Conservation (phyloP, 225 moss, liverwort and hornwort species). For the Pseudoscleropodium purum region DNA sequence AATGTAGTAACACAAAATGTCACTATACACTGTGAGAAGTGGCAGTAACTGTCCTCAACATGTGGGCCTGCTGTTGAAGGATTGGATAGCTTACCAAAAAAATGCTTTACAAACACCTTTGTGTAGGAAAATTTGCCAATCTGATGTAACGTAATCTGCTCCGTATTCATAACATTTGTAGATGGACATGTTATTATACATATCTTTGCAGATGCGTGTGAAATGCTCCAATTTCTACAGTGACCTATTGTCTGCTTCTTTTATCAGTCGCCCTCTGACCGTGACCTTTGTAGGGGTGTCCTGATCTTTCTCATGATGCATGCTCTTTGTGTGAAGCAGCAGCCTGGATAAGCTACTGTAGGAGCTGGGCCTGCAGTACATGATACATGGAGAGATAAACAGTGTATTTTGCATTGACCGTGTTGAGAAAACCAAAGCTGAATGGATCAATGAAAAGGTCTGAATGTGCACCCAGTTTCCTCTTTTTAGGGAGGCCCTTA, state of each 20-base stretch:
- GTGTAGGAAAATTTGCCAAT: neutral
- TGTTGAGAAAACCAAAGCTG: neutral
- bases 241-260: neutral
- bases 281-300: neutral
- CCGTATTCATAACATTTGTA: neutral
- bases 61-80: neutral
- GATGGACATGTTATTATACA: slow-evolving; percentile 1
- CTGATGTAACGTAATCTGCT: neutral
- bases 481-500: neutral
- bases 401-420: neutral
- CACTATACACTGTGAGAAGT: no score
- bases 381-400: neutral
- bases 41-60: no score
- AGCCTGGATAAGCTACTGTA: neutral
- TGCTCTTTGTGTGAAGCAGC: slow-evolving; percentile 1
- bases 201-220: neutral
- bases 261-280: neutral
- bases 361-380: neutral
- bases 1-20: no score
- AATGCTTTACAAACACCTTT: neutral
- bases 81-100: neutral
- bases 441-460: neutral
- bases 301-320: neutral
- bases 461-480: neutral
- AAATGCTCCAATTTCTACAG: neutral